Base-by-base conservation (phyloP, 2,329 filamentous ascomycete species). In the Diaporthe helianthi region DNA sequence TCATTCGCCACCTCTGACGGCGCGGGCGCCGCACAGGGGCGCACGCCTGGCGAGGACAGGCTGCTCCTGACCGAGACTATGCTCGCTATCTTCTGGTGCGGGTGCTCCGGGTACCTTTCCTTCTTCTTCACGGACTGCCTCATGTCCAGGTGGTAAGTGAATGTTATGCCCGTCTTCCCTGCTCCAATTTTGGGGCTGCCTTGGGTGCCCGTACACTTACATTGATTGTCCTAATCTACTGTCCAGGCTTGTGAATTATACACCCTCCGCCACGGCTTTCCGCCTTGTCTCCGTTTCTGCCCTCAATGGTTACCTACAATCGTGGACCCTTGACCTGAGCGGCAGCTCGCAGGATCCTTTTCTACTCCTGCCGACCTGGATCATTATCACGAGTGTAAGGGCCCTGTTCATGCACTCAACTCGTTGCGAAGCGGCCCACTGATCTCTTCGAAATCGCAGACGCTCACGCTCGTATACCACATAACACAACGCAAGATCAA, bases 91-190 rank as follows among this genome's bases (percentile, higher is more conserved):
- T 87, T 93, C 79, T 93, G 92, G 90, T 93, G 91, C 81, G 89
- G 87, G 76, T 90, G 91, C 69, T 92, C 91, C 24, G 92, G 90
- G 66, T 93, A 93, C 79, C 85, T 94, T 71, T 92, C 91, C 63
- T 94, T 93, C 79, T 92, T 93, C 82, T 94, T 94, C 78, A 92
- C 91, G 69, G 92, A 94, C 80, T 93, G 92, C 79, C 86, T 94
- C 75, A 94, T 94, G 92, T 93, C 91, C 71, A 85, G 92, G 80
- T 94, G 92, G 91, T 92, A 76, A 53, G 84, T 80, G 52, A 24
- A 22, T 38, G 47, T n/a, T n/a, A 49, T 41, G 36, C 38, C 53
- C n/a, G 22, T 22, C 26, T n/a, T n/a, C n/a, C n/a, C n/a, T n/a
- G n/a, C 26, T 24, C 29, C 19, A 8, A 6, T 15, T 5, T 26